Evolutionary conservation across 495 filamentous ascomycete genomes (phyloP).

Genomic region (Cudoniella acicularis): DNA sequence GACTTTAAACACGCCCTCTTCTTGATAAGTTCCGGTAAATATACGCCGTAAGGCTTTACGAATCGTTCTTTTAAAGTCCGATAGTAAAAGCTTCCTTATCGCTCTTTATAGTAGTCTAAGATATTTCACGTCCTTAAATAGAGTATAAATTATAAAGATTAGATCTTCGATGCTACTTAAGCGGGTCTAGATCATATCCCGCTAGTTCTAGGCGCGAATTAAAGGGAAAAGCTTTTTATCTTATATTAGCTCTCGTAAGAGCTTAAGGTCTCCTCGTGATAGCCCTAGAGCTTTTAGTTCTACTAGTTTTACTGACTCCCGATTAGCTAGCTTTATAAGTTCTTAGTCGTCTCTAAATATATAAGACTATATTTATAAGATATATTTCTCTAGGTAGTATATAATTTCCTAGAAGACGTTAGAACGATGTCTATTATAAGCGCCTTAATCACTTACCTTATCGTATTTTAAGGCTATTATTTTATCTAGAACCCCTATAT

Average conservation of each 20-base stretch:
- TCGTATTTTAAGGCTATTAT: not conserved
- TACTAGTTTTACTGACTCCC: not conserved
- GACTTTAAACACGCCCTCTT: not conserved
- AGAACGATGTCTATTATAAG: not conserved
- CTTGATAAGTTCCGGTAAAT: not conserved
- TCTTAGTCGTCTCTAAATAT: not conserved
- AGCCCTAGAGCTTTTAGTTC: not conserved
- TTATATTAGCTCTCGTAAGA: not conserved
- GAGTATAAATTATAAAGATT: not conserved
- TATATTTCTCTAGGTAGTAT: not conserved
- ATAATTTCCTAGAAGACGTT: not conserved
- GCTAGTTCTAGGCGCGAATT: not conserved
- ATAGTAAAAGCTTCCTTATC: not conserved
- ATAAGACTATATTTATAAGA: not conserved
- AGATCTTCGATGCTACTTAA: not conserved
- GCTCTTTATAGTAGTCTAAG: not conserved
- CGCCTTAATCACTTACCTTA: not conserved
- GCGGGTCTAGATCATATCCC: not conserved
- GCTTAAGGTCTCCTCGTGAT: not conserved
- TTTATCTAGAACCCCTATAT: not conserved
- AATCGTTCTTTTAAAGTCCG: not conserved
- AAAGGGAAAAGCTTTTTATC: not conserved
- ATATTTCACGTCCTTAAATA: not conserved
- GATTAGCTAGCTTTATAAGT: not conserved
- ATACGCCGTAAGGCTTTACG: not conserved